Percentiles rank a stretch among this genome's conserved stretches.
Conservation (phyloP, 83 land plant species). For the Diphasiastrum complanatum region DNA sequence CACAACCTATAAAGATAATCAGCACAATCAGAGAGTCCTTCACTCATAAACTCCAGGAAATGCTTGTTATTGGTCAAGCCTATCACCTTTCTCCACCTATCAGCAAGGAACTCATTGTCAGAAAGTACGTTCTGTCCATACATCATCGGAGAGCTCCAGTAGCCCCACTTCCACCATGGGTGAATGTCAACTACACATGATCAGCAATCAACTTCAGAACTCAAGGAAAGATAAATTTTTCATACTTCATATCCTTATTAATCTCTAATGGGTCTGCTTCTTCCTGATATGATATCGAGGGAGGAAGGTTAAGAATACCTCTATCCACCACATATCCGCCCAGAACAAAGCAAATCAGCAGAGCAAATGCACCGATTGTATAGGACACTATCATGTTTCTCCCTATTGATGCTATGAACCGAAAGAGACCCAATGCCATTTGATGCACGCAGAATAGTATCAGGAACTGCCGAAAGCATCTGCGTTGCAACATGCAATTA, state of each 20-base stretch:
- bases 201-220: too few species aligned
- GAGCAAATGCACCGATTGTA: constrained; percentile 37
- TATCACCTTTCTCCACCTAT: constrained; percentile 36
- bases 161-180: constrained; percentile 57
- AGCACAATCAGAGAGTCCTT: not conserved
- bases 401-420: constrained; percentile 38
- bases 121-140: constrained; percentile 42
- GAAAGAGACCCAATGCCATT: constrained; percentile 45
- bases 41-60: not conserved
- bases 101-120: constrained; percentile 44
- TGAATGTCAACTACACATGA: constrained; percentile 29
- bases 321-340: constrained; percentile 47
- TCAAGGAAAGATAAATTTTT: not conserved
- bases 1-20: not conserved
- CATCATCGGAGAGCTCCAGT: constrained; percentile 51
- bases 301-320: too few species aligned
- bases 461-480: constrained; percentile 43
- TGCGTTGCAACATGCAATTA: constrained; percentile 9
- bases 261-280: not conserved
- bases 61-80: not conserved
- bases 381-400: constrained; percentile 38
- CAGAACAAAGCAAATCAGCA: constrained; percentile 34
- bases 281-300: too few species aligned
- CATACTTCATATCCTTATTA: not conserved
- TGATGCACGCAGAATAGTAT: constrained; percentile 38